These are phyloP conservation scores for Fusarium pilosicola DNA, from an alignment of 2,329 filamentous ascomycete genomes.

Conservation along the genomic window DNA sequence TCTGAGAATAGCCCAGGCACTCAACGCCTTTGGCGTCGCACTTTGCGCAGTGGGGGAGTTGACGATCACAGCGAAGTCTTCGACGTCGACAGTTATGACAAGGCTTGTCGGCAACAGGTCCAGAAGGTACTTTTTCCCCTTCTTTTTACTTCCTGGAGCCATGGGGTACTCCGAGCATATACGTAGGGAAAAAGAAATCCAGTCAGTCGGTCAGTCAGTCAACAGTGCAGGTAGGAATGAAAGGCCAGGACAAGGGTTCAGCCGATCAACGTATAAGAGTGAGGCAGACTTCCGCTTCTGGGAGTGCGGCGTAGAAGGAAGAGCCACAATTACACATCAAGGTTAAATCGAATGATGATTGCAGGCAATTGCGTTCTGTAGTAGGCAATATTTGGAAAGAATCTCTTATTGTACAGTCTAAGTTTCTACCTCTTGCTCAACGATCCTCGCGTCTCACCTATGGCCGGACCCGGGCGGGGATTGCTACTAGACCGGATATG, in stretches of 20 bases:
- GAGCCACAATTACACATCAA: constrained; percentile 33
- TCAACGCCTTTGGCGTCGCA: constrained; percentile 59
- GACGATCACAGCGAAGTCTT: constrained; percentile 63
- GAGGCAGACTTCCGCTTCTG: constrained; percentile 13
- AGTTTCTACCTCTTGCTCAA: constrained; percentile 9
- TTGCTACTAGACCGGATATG: constrained; percentile 42
- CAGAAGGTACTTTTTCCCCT: constrained; percentile 42
- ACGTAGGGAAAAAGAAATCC: background rate
- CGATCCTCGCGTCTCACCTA: constrained; percentile 7
- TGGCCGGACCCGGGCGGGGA: constrained; percentile 31
- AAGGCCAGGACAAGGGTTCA: constrained; percentile 20
- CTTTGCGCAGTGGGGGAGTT: constrained; percentile 62
- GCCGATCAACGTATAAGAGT: constrained; percentile 31
- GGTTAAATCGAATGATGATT: constrained; percentile 20
- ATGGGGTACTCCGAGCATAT: constrained; percentile 26
- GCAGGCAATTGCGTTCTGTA: constrained; percentile 4
- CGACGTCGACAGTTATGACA: constrained; percentile 66
- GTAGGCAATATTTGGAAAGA: background rate
- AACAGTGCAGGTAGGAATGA: constrained; percentile 12
- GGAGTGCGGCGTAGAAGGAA: constrained; percentile 28
- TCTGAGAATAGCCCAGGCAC: constrained; percentile 63
- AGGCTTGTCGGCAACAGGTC: constrained; percentile 46
- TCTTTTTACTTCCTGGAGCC: constrained; percentile 39
- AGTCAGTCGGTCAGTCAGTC: background rate
- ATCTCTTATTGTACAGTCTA: constrained; percentile 10